Base-by-base conservation (phyloP, 148 eudicot genomes). In the Silene uniflora region DNA sequence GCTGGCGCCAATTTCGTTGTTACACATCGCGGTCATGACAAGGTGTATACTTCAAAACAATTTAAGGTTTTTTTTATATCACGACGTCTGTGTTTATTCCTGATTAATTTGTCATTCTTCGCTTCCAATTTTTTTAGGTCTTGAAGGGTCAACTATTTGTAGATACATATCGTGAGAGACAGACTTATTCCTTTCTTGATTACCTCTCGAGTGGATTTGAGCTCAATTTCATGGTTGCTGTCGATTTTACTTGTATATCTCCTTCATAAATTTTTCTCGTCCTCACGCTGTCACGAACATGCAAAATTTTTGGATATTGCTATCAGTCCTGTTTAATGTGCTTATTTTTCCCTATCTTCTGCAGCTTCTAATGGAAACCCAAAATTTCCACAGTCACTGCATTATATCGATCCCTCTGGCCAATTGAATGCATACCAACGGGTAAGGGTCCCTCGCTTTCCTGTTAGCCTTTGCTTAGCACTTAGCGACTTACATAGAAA, bases 321-420 rank as follows among this genome's bases (percentile, higher is more conserved):
- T 11, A 13, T 72, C 16, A 18, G 7, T n/a, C 39, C 42, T 56
- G 32, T 54, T 22, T 25, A 24, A 24, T 63, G 39, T 39, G 13
- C 29, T 52, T 35, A 25, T 8, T 0, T 7, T 35, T 66, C 72
- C 52, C 12, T 60, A 29, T 24, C 73, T 66, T 52, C 23, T 72
- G n/a, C 83, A 91, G 97, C 86, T 67, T 89, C 93, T 25, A 88
- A 91, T 79, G 97, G 93, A 71, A 63, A 86, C 80, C 91, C 93
- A 46, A 82, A 84, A 74, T 70, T 67, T 68, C 80, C 80, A 58
- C 73, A 56, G 56, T 89, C 93, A 29, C 79, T 87, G 82, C 97
- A 90, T 73, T 89, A 86, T 74, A 87, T 87, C 74, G 88, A 90
- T 82, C 90, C 89, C 62, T 80, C 90, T 17, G 90, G 93, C 54